Percentiles rank a stretch among this genome's conserved stretches.
These are phyloP conservation scores for Beauveria scarabaeidicola DNA, from an alignment of 2,329 filamentous ascomycete species.

Conservation along the genomic window DNA sequence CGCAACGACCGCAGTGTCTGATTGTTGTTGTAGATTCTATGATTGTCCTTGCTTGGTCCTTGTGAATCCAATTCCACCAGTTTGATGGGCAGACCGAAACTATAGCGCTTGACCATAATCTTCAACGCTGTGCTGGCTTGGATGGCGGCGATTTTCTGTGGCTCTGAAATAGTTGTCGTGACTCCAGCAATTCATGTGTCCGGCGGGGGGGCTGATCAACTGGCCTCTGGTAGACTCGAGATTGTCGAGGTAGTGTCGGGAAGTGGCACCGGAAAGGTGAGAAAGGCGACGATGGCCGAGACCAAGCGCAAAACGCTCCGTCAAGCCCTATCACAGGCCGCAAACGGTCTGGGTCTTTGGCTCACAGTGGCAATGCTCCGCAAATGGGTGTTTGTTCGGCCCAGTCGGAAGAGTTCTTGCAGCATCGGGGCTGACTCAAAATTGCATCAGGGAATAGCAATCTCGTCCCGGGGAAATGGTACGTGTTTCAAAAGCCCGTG, in stretches of 20 bases:
- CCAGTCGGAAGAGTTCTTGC: no score
- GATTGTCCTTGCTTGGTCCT: neutral
- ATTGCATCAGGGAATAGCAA: no score
- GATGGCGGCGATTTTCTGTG: neutral
- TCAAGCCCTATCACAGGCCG: neutral
- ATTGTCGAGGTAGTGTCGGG: neutral
- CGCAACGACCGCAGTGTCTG: neutral
- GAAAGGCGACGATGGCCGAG: neutral
- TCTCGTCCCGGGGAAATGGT: no score
- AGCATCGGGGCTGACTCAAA: no score
- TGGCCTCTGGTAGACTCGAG: neutral
- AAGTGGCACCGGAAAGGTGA: neutral
- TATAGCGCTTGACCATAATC: no score
- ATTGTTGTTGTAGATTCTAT: neutral
- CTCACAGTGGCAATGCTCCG: no score
- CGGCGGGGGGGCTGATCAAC: neutral
- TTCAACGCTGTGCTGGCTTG: neutral
- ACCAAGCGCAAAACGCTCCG: neutral
- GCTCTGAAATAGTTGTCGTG: neutral
- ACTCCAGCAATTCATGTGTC: neutral
- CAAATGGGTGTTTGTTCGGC: no score
- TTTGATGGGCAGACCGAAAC: neutral
- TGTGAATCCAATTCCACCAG: neutral
- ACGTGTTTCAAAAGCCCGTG: neutral
- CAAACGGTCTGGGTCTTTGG: neutral